These are phyloP conservation scores for Tolypocladium tropicale DNA, from an alignment of 2,329 filamentous ascomycete genomes.

Conservation along the genomic window DNA sequence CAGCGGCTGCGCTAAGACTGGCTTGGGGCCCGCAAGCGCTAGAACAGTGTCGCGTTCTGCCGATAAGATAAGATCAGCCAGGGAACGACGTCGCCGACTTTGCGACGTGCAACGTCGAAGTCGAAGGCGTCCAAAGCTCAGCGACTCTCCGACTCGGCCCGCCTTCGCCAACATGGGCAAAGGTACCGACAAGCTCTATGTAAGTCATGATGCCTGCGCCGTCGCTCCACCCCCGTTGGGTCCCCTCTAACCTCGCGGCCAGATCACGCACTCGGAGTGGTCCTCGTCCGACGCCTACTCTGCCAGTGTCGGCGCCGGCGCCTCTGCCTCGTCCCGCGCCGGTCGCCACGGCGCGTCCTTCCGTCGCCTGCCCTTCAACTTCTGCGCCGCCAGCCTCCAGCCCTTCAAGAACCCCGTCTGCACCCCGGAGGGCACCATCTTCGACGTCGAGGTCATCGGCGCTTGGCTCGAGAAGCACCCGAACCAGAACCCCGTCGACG, in stretches of 20 bases:
- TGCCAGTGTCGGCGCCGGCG: slow-evolving; percentile 63
- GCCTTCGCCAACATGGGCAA: slow-evolving; percentile 23
- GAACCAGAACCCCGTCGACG: slow-evolving; percentile 82
- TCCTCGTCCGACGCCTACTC: slow-evolving; percentile 81
- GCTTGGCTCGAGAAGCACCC: slow-evolving; percentile 86
- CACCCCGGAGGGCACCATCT: slow-evolving; percentile 77
- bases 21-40: too few species aligned
- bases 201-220: slow-evolving; percentile 9
- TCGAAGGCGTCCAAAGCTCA: too few species aligned
- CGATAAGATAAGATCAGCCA: not conserved
- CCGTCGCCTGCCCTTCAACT: slow-evolving; percentile 91
- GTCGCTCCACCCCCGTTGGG: not conserved
- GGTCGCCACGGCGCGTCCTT: slow-evolving; percentile 50
- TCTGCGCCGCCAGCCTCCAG: slow-evolving; percentile 90
- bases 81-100: not conserved
- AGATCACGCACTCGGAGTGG: slow-evolving; percentile 97
- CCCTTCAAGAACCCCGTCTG: slow-evolving; percentile 94
- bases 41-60: not conserved
- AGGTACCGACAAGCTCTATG: slow-evolving; percentile 36
- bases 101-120: not conserved
- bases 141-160: not conserved
- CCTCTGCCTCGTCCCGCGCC: slow-evolving; percentile 44
- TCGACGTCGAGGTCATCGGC: slow-evolving; percentile 88
- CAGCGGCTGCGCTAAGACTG: too few species aligned
- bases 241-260: not conserved